Percentiles rank a stretch among this genome's conserved stretches.
Evolutionary conservation across 805 yeast genomes (phyloP).

Genomic region (Yarrowia sp.): DNA sequence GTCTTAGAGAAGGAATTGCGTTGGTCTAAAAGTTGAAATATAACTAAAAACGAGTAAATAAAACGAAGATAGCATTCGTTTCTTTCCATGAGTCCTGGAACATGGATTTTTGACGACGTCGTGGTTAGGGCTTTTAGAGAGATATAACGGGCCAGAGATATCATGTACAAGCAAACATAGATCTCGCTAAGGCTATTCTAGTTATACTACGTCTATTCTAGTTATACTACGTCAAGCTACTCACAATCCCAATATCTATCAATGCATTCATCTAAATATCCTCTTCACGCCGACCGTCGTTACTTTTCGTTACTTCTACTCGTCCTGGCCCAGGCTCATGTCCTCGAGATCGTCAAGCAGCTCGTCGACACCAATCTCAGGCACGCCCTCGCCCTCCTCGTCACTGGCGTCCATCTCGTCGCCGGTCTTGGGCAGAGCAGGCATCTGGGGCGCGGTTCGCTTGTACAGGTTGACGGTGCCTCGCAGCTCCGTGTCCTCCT

Average conservation of each 20-base stretch:
- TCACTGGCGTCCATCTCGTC: slow-evolving; percentile 34
- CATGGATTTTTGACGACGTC: too few species aligned
- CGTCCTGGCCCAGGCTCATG: slow-evolving; percentile 60
- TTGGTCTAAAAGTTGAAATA: too few species aligned
- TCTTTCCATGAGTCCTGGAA: too few species aligned
- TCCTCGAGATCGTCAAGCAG: slow-evolving; percentile 92
- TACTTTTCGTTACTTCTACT: not conserved
- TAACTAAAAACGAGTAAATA: too few species aligned
- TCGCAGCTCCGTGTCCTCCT: slow-evolving; percentile 94
- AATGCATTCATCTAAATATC: slow-evolving; percentile 10
- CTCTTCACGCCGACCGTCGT: not conserved
- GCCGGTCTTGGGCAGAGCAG: slow-evolving; percentile 32
- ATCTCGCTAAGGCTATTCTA: too few species aligned
- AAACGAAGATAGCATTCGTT: too few species aligned
- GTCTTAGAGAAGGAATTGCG: too few species aligned
- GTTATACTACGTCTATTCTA: too few species aligned
- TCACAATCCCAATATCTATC: not conserved
- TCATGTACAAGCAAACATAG: too few species aligned
- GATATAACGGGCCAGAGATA: too few species aligned
- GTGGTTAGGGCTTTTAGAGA: too few species aligned
- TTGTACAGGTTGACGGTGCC: slow-evolving; percentile 87
- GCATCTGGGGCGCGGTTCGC: slow-evolving; percentile 42
- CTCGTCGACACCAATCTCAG: slow-evolving; percentile 86
- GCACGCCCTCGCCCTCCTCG: slow-evolving; percentile 61
- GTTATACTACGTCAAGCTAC: not conserved